Base-by-base conservation (phyloP, 352 stramenopile genomes). In the Pythium insidiosum region DNA sequence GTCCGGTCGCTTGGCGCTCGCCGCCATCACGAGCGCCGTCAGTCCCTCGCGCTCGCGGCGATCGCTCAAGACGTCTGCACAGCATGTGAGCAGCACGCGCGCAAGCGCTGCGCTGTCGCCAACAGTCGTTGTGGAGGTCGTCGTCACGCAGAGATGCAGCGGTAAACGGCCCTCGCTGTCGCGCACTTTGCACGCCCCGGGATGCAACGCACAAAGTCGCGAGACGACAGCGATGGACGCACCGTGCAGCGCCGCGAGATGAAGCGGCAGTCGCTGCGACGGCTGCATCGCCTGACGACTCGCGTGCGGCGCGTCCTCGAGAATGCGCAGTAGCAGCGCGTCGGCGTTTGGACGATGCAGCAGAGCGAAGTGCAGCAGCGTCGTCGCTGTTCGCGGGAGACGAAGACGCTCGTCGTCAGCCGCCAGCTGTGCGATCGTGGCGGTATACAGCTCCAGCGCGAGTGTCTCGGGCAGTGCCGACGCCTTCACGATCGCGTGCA, bases 281-380 rank as follows among this genome's bases (percentile, higher is more conserved):
- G 62, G 51, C 15, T 49, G 50, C 33, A 61, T 63, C 3, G 11
- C 20, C 2, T 39, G 28, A n/a, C 19, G 49, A 36, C 60, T 68
- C 11, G 64, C 49, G 15, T 35, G 42, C 3, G 71, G 64, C 47
- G 71, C 61, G 5, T 30, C 30, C 0, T 47, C 38, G 2, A 84
- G 19, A 7, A 88, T 16, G 18, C 58, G 28, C 11, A 59, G 47
- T 0, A 82, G 30, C 18, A 81, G 43, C n/a, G 23, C 28, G 0
- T 51, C 50, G n/a, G 47, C 36, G 13, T 40, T 22, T 5, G 61
- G 47, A 16, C 73, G 59, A 43, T 85, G 68, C 0, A 85, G 39
- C 6, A 86, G 40, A 10, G 50, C 57, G 23, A 82, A 88, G 16
- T 86, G 76, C 22, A 88, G 43, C 12, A 85, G 50, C 6, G 75